A percentile compares a stretch with the other conserved stretches of the same genome.
Conservation (phyloP, 257 asterid species). For the Thymus mandschuricus region DNA sequence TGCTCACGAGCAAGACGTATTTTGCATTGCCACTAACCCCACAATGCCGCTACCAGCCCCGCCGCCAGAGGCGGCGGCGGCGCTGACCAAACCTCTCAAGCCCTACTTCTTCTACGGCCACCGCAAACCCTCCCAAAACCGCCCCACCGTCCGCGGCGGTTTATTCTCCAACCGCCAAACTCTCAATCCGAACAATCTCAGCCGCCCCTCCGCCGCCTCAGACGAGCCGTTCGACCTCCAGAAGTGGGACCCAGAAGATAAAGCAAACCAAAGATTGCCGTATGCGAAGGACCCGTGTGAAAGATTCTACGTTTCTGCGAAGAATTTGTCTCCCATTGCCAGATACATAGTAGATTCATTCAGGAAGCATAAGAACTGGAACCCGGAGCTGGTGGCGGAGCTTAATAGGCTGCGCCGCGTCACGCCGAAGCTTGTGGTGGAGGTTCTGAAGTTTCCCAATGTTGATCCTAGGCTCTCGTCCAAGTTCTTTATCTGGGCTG, state of each 20-base stretch:
- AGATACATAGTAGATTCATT: slow-evolving; percentile 82
- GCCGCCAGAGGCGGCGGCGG: slow-evolving; percentile 22
- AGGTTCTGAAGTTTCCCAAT: slow-evolving; percentile 76
- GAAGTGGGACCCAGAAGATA: slow-evolving; percentile 80
- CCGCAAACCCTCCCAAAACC: slow-evolving; percentile 84
- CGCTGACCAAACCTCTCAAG: slow-evolving; percentile 43
- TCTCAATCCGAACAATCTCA: slow-evolving; percentile 38
- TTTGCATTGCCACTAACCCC: not conserved
- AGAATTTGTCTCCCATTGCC: slow-evolving; percentile 80
- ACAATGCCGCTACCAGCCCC: slow-evolving; percentile 60
- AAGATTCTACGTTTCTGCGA: slow-evolving; percentile 68
- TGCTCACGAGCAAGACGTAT: too few species aligned
- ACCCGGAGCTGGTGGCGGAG: slow-evolving; percentile 63
- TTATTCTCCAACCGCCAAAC: slow-evolving; percentile 78
- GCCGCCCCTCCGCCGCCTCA: slow-evolving; percentile 36
- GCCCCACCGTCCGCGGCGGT: slow-evolving; percentile 93
- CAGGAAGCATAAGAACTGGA: slow-evolving; percentile 77
- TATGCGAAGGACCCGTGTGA: slow-evolving; percentile 61
- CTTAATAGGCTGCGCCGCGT: slow-evolving; percentile 85
- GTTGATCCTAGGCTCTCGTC: slow-evolving; percentile 80
- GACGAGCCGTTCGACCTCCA: slow-evolving; percentile 63
- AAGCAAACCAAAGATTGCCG: slow-evolving; percentile 17
- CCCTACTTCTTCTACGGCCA: slow-evolving; percentile 95
- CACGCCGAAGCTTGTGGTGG: slow-evolving; percentile 84
- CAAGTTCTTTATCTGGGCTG: slow-evolving; percentile 96